These are phyloP conservation scores for Clitopilus hobsonii DNA, from an alignment of 768 basidiomycete species.

Conservation along the genomic window DNA sequence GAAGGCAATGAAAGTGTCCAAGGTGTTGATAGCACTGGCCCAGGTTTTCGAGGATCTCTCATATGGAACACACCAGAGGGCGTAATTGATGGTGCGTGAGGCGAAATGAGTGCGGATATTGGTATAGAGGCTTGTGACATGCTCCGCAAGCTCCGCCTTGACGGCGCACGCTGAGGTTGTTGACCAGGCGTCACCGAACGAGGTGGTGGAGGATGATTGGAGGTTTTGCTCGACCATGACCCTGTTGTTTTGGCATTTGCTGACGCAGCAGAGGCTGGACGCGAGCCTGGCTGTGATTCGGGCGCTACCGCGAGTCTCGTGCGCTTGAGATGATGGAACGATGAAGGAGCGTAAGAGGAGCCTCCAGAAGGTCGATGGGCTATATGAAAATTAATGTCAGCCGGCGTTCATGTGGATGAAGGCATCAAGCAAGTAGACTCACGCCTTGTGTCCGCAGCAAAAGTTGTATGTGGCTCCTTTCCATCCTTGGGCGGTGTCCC, in stretches of 20 bases:
- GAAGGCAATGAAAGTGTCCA: conserved; percentile 54
- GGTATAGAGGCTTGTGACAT: conserved; percentile 74
- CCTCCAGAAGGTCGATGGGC: conserved; percentile 50
- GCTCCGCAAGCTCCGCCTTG: conserved; percentile 40
- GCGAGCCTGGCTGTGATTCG: conserved; percentile 31
- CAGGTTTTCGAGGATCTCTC: conserved; percentile 72
- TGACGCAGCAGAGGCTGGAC: conserved; percentile 16
- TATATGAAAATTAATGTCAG: conserved; percentile 18
- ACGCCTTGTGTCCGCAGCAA: conserved; percentile 63
- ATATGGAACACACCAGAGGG: conserved; percentile 65
- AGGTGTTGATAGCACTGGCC: conserved; percentile 50
- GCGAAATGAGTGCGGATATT: conserved; percentile 71
- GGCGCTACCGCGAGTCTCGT: conserved; percentile 48
- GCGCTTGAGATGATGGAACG: conserved; percentile 70
- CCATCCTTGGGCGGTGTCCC: conserved; percentile 61
- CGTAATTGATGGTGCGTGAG: conserved; percentile 69
- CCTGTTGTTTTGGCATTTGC: conserved; percentile 37
- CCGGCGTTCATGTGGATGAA: conserved; percentile 9
- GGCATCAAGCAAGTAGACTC: conserved; percentile 24
- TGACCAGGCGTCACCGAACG: conserved; percentile 17
- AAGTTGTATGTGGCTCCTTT: conserved; percentile 51
- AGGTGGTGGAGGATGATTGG: conserved; percentile 11
- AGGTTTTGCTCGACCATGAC: conserved; percentile 35
- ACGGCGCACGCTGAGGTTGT: conserved; percentile 25
- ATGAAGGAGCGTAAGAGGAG: conserved; percentile 55